Percentiles rank a stretch among this genome's conserved stretches.
Conservation (phyloP, 257 asterid species). For the Gentiana macrophylla region DNA sequence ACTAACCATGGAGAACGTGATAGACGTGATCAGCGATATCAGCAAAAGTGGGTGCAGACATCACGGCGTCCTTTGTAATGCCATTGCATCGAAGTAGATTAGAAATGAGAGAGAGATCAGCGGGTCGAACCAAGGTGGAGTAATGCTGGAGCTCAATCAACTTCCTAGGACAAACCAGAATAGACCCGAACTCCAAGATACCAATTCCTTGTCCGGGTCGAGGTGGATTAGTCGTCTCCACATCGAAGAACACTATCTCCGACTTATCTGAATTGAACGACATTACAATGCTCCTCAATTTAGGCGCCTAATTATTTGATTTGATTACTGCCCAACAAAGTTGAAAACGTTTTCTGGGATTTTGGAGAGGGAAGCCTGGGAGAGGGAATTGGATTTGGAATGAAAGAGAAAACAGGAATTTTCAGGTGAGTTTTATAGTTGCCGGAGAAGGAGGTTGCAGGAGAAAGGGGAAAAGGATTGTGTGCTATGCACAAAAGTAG, state of each 20-base stretch:
- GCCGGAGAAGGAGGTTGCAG: too few species aligned
- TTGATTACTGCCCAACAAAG: too few species aligned
- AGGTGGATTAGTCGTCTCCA: slow-evolving; percentile 78
- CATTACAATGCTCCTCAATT: slow-evolving; percentile 5
- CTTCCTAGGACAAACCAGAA: slow-evolving; percentile 85
- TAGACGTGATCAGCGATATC: slow-evolving; percentile 66
- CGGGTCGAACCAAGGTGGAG: slow-evolving; percentile 66
- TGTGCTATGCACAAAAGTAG: slow-evolving; percentile 1
- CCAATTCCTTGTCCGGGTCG: slow-evolving; percentile 59
- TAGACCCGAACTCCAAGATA: slow-evolving; percentile 73
- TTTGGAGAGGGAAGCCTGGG: too few species aligned
- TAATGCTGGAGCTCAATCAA: slow-evolving; percentile 61
- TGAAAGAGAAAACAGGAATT: neutral
- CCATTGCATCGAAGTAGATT: slow-evolving; percentile 73
- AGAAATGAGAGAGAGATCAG: slow-evolving; percentile 51
- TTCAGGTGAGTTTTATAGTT: too few species aligned
- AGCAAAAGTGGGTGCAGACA: slow-evolving; percentile 54
- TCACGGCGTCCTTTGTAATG: slow-evolving; percentile 49
- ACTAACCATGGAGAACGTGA: slow-evolving; percentile 64
- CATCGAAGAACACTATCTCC: slow-evolving; percentile 80
- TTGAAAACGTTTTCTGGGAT: too few species aligned
- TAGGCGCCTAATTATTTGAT: too few species aligned
- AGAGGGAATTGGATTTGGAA: too few species aligned
- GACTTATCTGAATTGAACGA: slow-evolving; percentile 33
- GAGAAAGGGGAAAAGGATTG: neutral